phyloP scores from a whole-genome alignment of 257 asterid genomes.

The Striga asiatica region DNA sequence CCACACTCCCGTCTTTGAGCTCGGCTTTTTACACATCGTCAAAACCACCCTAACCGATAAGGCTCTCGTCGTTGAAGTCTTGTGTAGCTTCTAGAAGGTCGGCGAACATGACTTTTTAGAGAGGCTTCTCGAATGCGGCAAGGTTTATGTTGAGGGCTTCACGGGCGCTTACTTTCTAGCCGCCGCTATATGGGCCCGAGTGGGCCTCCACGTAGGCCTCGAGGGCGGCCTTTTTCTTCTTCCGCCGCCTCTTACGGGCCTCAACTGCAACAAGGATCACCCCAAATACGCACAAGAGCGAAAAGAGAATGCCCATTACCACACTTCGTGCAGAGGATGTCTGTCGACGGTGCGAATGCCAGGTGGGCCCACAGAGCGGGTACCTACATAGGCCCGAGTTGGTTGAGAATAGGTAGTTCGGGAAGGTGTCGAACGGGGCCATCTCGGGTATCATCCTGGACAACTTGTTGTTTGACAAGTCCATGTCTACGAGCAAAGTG shows the following conservation, averaged over 20 bases:
- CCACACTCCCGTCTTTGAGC: slow-evolving; percentile 72
- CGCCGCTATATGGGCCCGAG: slow-evolving; percentile 50
- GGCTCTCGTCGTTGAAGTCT: slow-evolving; percentile 62
- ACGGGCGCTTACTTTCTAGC: slow-evolving; percentile 62
- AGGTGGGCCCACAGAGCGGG: slow-evolving; percentile 52
- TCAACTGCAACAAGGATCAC: slow-evolving; percentile 57
- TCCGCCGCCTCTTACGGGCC: slow-evolving; percentile 61
- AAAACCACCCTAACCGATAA: slow-evolving; percentile 85
- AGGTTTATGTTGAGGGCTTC: slow-evolving; percentile 75
- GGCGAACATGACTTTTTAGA: slow-evolving; percentile 73
- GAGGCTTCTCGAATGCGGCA: slow-evolving; percentile 75
- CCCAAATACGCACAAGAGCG: slow-evolving; percentile 75
- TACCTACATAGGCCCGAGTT: slow-evolving; percentile 84
- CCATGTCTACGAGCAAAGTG: slow-evolving; percentile 57
- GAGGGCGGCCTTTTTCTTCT: slow-evolving; percentile 64
- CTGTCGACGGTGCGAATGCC: slow-evolving; percentile 29
- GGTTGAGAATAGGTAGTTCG: slow-evolving; percentile 46
- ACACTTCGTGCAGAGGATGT: slow-evolving; percentile 85
- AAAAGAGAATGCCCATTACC: slow-evolving; percentile 68
- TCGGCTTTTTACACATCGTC: slow-evolving; percentile 89
- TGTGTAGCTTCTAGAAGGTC: slow-evolving; percentile 87
- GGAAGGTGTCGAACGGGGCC: slow-evolving; percentile 74
- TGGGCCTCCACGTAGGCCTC: slow-evolving; percentile 70
- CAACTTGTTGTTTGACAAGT: slow-evolving; percentile 67
- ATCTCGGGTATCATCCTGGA: slow-evolving; percentile 72